A percentile compares a stretch with the other conserved stretches of the same genome.
Conservation (phyloP, 768 basidiomycete species). For the Kwoniella sp. region DNA sequence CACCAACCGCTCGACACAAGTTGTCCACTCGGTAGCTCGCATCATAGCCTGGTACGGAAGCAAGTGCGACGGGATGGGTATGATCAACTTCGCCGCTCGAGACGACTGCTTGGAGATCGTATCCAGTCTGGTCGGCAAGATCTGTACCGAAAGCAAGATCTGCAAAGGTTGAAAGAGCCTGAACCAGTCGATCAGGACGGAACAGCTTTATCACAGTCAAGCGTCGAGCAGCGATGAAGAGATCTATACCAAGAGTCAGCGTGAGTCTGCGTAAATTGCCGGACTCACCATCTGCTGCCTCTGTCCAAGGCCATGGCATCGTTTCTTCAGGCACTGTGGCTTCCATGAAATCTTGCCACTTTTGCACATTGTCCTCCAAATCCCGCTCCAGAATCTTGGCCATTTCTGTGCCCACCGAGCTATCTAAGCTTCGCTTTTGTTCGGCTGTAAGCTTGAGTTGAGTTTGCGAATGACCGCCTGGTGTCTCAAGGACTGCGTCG, state of each 20-base stretch:
- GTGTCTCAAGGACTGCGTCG: slow-evolving; percentile 82
- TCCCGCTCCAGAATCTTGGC: slow-evolving; percentile 33
- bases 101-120: slow-evolving; percentile 78
- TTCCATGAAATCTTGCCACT: slow-evolving; percentile 74
- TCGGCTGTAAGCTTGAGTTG: slow-evolving; percentile 56
- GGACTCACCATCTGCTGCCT: slow-evolving; percentile 63
- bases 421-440: slow-evolving; percentile 33
- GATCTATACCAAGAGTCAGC: slow-evolving; percentile 59
- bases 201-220: slow-evolving; percentile 82
- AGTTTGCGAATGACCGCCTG: slow-evolving; percentile 55
- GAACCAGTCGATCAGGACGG: slow-evolving; percentile 86
- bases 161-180: slow-evolving; percentile 77
- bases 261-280: neutral
- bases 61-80: slow-evolving; percentile 79
- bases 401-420: slow-evolving; percentile 21
- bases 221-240: slow-evolving; percentile 70
- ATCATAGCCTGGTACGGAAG: slow-evolving; percentile 94
- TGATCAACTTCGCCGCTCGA: slow-evolving; percentile 75
- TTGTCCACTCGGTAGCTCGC: slow-evolving; percentile 77
- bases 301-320: slow-evolving; percentile 79
- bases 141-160: slow-evolving; percentile 76
- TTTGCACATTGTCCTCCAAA: slow-evolving; percentile 59
- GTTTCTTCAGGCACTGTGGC: slow-evolving; percentile 68
- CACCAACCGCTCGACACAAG: slow-evolving; percentile 62
- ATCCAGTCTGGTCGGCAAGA: slow-evolving; percentile 71